Evolutionary conservation across 306 rosid species (phyloP).

Genomic region (Alnus glutinosa): DNA sequence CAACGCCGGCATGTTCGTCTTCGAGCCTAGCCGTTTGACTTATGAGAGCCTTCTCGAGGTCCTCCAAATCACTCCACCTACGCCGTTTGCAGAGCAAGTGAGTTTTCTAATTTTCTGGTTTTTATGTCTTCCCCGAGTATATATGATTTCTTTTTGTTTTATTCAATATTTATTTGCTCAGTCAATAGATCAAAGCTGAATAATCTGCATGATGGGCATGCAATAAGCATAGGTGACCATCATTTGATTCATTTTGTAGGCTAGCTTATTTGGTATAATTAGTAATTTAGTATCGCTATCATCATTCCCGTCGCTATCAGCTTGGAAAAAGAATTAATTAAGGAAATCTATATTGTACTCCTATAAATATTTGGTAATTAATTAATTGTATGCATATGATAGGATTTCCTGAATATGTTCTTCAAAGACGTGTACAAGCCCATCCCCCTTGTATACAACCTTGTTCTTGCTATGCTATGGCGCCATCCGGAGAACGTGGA

Average conservation of each 20-base stretch:
- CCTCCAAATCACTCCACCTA: constrained; percentile 45
- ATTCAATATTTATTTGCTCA: too few species aligned
- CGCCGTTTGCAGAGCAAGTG: constrained; percentile 67
- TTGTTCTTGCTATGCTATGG: constrained; percentile 65
- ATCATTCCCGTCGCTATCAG: neutral
- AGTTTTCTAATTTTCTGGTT: neutral
- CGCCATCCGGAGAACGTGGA: constrained; percentile 67
- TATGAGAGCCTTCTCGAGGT: constrained; percentile 47
- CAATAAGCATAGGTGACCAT: neutral
- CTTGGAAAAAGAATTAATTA: neutral
- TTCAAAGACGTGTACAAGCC: constrained; percentile 57
- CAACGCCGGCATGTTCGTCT: constrained; percentile 75
- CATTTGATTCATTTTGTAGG: neutral
- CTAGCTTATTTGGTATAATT: neutral
- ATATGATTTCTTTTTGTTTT: neutral
- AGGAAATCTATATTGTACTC: too few species aligned
- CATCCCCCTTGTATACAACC: constrained; percentile 51
- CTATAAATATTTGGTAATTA: neutral
- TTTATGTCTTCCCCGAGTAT: neutral
- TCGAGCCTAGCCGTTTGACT: constrained; percentile 46
- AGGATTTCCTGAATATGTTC: constrained; percentile 75
- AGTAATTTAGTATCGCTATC: neutral
- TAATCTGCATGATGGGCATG: neutral
- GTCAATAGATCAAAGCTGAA: neutral
- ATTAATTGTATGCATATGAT: neutral